Percentiles rank a stretch among this genome's conserved stretches.
Conservation (phyloP, 768 basidiomycete species). For the Chalciporus pseudorubinellus region DNA sequence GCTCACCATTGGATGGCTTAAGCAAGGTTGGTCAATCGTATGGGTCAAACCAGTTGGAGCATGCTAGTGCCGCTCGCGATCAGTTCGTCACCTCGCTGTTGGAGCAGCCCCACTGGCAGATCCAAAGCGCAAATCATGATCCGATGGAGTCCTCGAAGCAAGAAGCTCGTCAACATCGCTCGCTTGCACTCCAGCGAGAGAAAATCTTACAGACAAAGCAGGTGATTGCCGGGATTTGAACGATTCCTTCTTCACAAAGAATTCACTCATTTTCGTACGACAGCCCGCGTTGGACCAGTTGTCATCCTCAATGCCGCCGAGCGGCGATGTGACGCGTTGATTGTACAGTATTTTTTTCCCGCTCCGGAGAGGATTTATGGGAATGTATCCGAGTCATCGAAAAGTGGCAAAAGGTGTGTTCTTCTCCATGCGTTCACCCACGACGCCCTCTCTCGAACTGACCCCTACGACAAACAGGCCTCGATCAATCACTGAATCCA, state of each 20-base stretch:
- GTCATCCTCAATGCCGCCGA: conserved; percentile 32
- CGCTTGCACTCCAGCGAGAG: too few species aligned
- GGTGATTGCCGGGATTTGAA: conserved; percentile 8
- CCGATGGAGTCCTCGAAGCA: too few species aligned
- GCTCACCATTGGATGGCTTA: conserved; percentile 15
- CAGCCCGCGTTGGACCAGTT: conserved; percentile 25
- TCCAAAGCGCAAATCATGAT: too few species aligned
- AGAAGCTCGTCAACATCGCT: too few species aligned
- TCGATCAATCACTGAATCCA: conserved; percentile 92
- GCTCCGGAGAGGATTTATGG: conserved; percentile 91
- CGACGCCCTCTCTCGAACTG: background rate
- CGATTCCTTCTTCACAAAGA: conserved; percentile 1
- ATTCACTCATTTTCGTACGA: conserved; percentile 7
- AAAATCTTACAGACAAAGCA: too few species aligned
- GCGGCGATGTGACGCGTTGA: conserved; percentile 34
- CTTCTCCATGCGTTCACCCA: background rate
- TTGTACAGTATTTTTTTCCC: conserved; percentile 61
- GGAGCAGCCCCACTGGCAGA: too few species aligned
- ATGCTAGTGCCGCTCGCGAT: too few species aligned
- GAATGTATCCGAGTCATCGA: conserved; percentile 91
- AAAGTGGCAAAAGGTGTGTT: conserved; percentile 78
- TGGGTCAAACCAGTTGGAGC: too few species aligned
- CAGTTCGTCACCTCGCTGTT: too few species aligned
- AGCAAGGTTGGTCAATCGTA: conserved; percentile 14
- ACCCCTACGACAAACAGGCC: conserved; percentile 46